Percentiles rank a stretch among this genome's conserved stretches.
phyloP scores from a whole-genome alignment of 2,329 filamentous ascomycete species.

The Rutstroemia sp. region DNA sequence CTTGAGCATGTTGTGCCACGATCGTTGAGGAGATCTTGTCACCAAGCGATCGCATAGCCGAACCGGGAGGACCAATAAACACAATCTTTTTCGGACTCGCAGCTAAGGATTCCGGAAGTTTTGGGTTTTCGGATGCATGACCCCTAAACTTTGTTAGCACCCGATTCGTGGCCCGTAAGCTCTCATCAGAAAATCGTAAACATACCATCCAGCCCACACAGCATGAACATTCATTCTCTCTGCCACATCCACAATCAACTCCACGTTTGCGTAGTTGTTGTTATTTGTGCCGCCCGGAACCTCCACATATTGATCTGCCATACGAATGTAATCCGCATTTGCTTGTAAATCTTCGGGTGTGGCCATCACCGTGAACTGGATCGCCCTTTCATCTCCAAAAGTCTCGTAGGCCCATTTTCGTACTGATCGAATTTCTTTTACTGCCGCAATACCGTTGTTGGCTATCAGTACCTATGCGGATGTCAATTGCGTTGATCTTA shows the following conservation, averaged over 20 bases:
- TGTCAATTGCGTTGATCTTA: neutral
- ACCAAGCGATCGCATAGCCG: conserved; percentile 96
- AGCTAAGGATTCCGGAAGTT: conserved; percentile 89
- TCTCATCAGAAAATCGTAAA: conserved; percentile 4
- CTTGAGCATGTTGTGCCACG: conserved; percentile 91
- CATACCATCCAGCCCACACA: conserved; percentile 97
- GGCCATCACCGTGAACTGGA: conserved; percentile 99
- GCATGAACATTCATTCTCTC: conserved; percentile 98
- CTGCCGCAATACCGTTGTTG: conserved; percentile 98
- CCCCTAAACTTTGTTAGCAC: conserved; percentile 51
- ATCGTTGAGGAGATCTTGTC: conserved; percentile 99
- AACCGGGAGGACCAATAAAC: conserved; percentile 96
- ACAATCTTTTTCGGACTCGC: conserved; percentile 98
- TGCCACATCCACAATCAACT: conserved; percentile 96
- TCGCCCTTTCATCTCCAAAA: conserved; percentile 95
- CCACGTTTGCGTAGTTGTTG: conserved; percentile 99
- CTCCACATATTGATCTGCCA: conserved; percentile 99
- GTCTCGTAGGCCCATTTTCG: conserved; percentile 99
- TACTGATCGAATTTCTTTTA: conserved; percentile 98
- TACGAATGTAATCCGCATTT: conserved; percentile 98
- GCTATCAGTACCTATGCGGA: conserved; percentile 78
- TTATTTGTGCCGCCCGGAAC: conserved; percentile 98
- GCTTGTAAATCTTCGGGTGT: conserved; percentile 95
- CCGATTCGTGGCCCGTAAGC: neutral
- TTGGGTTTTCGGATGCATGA: conserved; percentile 97